Base-by-base conservation (phyloP, 257 asterid genomes). In the Solanum megistacrolobum region DNA sequence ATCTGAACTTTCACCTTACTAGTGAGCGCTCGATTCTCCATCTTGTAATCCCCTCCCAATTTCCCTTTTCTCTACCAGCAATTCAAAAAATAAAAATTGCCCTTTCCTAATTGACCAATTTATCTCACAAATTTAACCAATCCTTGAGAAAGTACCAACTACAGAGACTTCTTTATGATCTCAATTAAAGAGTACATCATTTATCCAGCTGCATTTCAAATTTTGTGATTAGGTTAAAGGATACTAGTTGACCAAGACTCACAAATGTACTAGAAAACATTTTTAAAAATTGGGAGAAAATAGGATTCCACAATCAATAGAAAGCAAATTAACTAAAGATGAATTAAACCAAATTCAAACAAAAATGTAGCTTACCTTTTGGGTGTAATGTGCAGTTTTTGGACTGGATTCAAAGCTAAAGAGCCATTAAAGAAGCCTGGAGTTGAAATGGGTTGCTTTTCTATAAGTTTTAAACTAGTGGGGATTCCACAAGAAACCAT, bases 401-500 rank as follows among this genome's bases (percentile, higher is more conserved):
- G 95, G 90, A 89, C 89, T 52, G 94, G 93, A 92, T 93, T 96
- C 90, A 83, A 88, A 83, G 93, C 91, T 87, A 91, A 89, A 85
- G 91, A 91, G 75, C 89, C 89, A 11, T 88, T 82, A 38, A 91
- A 91, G 83, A 93, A 86, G 75, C 93, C 86, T 75, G 92, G 87
- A 90, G 88, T 93, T 16, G 83, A 88, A 89, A 83, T 75, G 88
- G 93, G 83, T 75, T 92, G 95, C 93, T 92, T 94, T 92, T 91
- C 95, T 88, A 89, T 71, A 76, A 91, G 90, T 86, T 92, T 94
- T 90, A 93, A 89, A 88, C 75, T 92, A 86, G 89, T 36, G 60
- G 66, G 90, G 9, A 92, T 85, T 86, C 95, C 96, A 85, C 89
- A 90, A 36, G 97, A 95, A 92, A 96, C 97, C 98, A 95, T 94